Conservation (phyloP, 352 stramenopile species). For the Aphanomyces invadans region DNA sequence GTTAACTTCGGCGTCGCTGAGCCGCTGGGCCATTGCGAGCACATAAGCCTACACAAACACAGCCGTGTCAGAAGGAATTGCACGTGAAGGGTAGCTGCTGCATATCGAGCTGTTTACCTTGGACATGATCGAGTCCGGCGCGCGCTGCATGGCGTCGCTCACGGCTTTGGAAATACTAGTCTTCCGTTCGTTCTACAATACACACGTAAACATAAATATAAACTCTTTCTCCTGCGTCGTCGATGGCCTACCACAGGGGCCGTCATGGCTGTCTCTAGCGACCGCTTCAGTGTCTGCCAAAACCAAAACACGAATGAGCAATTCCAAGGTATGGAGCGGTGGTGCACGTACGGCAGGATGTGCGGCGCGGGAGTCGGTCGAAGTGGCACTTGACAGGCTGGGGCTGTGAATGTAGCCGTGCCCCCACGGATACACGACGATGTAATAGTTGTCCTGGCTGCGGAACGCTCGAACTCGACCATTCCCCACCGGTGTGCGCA, state of each 20-base stretch:
- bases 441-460: slow-evolving; percentile 47
- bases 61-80: no score
- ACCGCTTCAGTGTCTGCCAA: neutral
- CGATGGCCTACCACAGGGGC: no score
- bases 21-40: no score
- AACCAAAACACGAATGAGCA: neutral
- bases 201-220: no score
- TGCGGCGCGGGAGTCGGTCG: no score
- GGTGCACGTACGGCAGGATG: no score
- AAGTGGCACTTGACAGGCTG: neutral
- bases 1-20: no score
- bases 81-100: no score
- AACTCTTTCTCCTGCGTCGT: neutral
- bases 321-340: no score
- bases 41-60: neutral
- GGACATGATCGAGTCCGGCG: slow-evolving; percentile 8
- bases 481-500: slow-evolving; percentile 48
- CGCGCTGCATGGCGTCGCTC: neutral
- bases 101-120: slow-evolving; percentile 1
- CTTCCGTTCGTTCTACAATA: no score
- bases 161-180: neutral
- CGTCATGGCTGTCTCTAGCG: neutral
- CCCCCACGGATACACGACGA: slow-evolving; percentile 64
- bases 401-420: slow-evolving; percentile 53
- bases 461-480: slow-evolving; percentile 58